These are phyloP conservation scores for Parathielavia hyrcaniae DNA, from an alignment of 495 filamentous ascomycete species.

Conservation along the genomic window DNA sequence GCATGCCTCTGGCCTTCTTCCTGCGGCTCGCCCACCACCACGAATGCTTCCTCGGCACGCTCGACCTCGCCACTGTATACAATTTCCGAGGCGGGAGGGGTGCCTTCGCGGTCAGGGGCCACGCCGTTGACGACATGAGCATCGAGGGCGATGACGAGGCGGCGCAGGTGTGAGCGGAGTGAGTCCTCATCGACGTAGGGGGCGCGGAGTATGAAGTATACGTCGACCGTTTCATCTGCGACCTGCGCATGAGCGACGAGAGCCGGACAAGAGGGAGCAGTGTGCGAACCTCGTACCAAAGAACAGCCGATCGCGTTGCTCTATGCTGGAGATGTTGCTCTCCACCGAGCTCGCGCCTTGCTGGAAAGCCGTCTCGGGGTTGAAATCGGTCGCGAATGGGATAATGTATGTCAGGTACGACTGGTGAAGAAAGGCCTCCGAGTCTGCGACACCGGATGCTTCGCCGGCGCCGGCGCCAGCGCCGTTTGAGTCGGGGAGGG, in stretches of 20 bases:
- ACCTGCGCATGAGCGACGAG: slow-evolving; percentile 55
- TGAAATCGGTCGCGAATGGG: slow-evolving; percentile 60
- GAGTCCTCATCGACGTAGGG: slow-evolving; percentile 54
- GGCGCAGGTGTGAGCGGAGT: slow-evolving; percentile 54
- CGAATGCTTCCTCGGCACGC: slow-evolving; percentile 54
- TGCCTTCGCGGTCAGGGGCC: slow-evolving; percentile 37
- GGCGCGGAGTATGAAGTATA: slow-evolving; percentile 66
- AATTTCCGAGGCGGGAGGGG: slow-evolving; percentile 53
- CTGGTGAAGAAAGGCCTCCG: slow-evolving; percentile 58
- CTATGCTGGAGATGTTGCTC: slow-evolving; percentile 44
- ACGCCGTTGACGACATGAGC: slow-evolving; percentile 61
- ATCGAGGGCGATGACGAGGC: slow-evolving; percentile 63
- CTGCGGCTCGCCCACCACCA: slow-evolving; percentile 52
- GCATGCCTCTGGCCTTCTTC: slow-evolving; percentile 45
- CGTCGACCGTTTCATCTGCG: slow-evolving; percentile 70
- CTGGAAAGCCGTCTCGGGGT: slow-evolving; percentile 55
- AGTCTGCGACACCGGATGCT: slow-evolving; percentile 2
- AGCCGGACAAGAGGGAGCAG: slow-evolving; percentile 37
- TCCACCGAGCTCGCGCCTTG: slow-evolving; percentile 35
- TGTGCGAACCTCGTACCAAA: slow-evolving; percentile 57
- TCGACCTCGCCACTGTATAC: slow-evolving; percentile 59
- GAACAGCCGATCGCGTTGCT: slow-evolving; percentile 48
- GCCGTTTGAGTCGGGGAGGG: neutral
- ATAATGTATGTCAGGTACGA: slow-evolving; percentile 73
- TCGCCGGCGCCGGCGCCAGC: slow-evolving; percentile 8